Evolutionary conservation across 1,139 yeast genomes (phyloP).

Genomic region (Magnusiomyces paraingens): DNA sequence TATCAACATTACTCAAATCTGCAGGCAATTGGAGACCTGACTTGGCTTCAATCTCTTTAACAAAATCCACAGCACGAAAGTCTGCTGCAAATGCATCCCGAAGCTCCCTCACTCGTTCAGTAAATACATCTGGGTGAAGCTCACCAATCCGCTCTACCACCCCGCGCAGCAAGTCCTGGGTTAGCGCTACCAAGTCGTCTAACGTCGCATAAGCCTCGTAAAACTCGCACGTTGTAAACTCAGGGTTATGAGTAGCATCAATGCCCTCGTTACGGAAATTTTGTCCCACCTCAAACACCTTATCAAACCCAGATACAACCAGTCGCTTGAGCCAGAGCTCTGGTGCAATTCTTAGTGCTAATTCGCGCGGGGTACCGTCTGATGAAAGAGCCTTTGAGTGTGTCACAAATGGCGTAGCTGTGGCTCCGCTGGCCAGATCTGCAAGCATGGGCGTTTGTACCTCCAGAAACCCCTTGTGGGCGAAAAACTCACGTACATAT

Average conservation of each 20-base stretch:
- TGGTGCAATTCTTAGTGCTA: slow-evolving; percentile 83
- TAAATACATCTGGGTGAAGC: background rate
- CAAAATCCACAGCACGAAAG: slow-evolving; percentile 40
- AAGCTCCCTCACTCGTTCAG: slow-evolving; percentile 9
- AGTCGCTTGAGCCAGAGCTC: slow-evolving; percentile 87
- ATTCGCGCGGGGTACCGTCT: slow-evolving; percentile 18
- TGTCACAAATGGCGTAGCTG: slow-evolving; percentile 77
- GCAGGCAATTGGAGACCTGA: slow-evolving; percentile 41
- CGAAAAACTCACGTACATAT: slow-evolving; percentile 52
- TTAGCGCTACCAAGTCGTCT: slow-evolving; percentile 56
- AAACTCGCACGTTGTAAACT: slow-evolving; percentile 89
- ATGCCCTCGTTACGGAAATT: slow-evolving; percentile 89
- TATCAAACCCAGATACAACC: slow-evolving; percentile 77
- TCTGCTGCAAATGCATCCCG: slow-evolving; percentile 11
- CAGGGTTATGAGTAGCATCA: slow-evolving; percentile 92
- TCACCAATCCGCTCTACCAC: slow-evolving; percentile 31
- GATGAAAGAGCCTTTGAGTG: slow-evolving; percentile 40
- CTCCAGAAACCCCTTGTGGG: slow-evolving; percentile 56
- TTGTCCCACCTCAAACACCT: slow-evolving; percentile 79
- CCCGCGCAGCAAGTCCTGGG: slow-evolving; percentile 50
- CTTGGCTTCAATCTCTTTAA: slow-evolving; percentile 41
- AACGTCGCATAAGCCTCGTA: slow-evolving; percentile 74
- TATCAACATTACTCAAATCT: slow-evolving; percentile 27
- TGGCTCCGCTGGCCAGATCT: slow-evolving; percentile 73
- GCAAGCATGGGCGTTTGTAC: slow-evolving; percentile 84